These are phyloP conservation scores for Alternaria sp. DNA, from an alignment of 2,329 filamentous ascomycete species.

Conservation along the genomic window DNA sequence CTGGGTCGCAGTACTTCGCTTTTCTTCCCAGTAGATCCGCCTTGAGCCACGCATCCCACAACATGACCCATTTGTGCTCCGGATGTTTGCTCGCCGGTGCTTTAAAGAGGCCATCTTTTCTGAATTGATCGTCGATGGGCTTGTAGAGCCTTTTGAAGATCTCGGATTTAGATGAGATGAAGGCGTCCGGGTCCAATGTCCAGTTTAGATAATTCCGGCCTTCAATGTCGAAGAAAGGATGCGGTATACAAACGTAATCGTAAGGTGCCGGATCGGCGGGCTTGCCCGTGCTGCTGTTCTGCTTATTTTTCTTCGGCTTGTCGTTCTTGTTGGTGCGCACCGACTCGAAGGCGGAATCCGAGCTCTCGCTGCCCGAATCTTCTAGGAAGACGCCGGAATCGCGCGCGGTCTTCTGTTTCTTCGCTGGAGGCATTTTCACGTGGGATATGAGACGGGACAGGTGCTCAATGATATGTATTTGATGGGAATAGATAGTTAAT, in stretches of 20 bases:
- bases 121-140: constrained; percentile 11
- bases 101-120: constrained; percentile 4
- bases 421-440: constrained; percentile 15
- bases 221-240: constrained; percentile 19
- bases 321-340: constrained; percentile 1
- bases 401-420: constrained; percentile 13
- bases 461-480: not conserved
- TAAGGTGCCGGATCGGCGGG: not conserved
- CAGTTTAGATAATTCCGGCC: constrained; percentile 9
- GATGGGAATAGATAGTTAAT: not conserved
- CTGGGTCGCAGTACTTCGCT: constrained; percentile 20
- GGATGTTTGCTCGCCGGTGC: constrained; percentile 7
- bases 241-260: constrained; percentile 22
- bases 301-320: not conserved
- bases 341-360: constrained; percentile 7
- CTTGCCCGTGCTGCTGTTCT: not conserved
- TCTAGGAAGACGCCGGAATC: constrained; percentile 7
- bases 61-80: constrained; percentile 29
- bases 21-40: not conserved
- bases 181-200: not conserved
- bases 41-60: constrained; percentile 20
- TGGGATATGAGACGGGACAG: not conserved
- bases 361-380: constrained; percentile 8
- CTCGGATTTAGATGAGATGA: constrained; percentile 3
- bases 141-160: not conserved